Percentiles rank a stretch among this genome's conserved stretches.
Evolutionary conservation across 2,329 filamentous ascomycete genomes (phyloP).

Genomic region (Aspergillus quadrilineatus): DNA sequence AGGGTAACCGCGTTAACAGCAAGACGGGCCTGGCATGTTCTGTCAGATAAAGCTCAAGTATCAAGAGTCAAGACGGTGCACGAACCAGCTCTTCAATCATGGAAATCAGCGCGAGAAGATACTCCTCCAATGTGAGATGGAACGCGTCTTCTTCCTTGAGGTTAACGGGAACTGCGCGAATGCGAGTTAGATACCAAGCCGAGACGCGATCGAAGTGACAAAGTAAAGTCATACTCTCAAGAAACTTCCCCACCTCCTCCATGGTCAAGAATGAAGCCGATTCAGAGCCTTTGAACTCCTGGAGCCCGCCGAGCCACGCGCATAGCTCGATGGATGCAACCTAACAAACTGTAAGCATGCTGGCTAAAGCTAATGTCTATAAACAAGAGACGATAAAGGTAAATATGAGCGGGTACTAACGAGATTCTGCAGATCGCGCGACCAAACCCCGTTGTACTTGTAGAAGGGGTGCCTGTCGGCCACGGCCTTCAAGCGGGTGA

Average conservation of each 20-base stretch:
- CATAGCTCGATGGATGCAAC: constrained; percentile 59
- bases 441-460: constrained; percentile 93
- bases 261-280: constrained; percentile 74
- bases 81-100: constrained; percentile 81
- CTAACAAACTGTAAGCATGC: constrained; percentile 33
- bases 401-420: constrained; percentile 46
- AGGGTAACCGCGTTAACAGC: constrained; percentile 93
- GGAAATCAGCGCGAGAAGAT: constrained; percentile 81
- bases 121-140: constrained; percentile 96
- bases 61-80: background rate
- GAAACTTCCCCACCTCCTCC: constrained; percentile 77
- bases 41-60: background rate
- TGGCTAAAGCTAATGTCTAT: too few species aligned
- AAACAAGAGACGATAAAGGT: background rate
- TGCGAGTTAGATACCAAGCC: background rate
- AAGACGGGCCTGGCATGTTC: constrained; percentile 62
- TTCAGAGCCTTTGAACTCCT: constrained; percentile 54
- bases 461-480: constrained; percentile 93
- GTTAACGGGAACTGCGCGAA: constrained; percentile 73
- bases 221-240: constrained; percentile 59
- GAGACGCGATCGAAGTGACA: background rate
- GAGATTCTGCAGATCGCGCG: constrained; percentile 76
- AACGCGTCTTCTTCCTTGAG: constrained; percentile 86
- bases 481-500: constrained; percentile 67
- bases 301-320: constrained; percentile 78